A percentile compares a stretch with the other conserved stretches of the same genome.
phyloP scores from a whole-genome alignment of 129 eudicot genomes.

The Helichrysum umbraculigerum region DNA sequence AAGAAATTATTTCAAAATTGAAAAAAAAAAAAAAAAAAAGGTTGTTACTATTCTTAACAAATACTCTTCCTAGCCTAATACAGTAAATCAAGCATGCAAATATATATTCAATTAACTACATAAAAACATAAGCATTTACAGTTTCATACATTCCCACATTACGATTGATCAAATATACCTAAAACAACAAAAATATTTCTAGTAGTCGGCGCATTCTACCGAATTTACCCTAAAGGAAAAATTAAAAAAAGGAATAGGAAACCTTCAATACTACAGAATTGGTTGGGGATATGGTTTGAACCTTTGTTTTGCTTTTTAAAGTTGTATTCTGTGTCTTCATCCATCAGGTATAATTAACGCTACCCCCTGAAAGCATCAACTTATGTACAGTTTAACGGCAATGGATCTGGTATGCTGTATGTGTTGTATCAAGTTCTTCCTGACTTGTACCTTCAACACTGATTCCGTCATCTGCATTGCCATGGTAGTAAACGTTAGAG shows the following conservation, averaged over 20 bases:
- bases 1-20: neutral
- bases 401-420: conserved; percentile 21
- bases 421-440: conserved; percentile 27
- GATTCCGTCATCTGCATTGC: conserved; percentile 15
- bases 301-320: conserved; percentile 14
- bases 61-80: no score
- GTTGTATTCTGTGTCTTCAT: conserved; percentile 7
- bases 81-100: no score
- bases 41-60: no score
- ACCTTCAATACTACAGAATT: conserved; percentile 21
- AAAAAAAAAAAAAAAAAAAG: no score
- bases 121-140: neutral
- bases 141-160: neutral
- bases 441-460: conserved; percentile 11
- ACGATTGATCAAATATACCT: neutral
- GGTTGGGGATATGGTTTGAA: conserved; percentile 9
- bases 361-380: conserved; percentile 21
- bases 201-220: neutral
- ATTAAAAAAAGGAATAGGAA: neutral
- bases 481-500: neutral
- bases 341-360: neutral
- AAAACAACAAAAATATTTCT: neutral
- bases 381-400: conserved; percentile 32
- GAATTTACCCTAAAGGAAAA: neutral
- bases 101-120: neutral